Base-by-base conservation (phyloP, 208 protist genomes). In the Zelonia costaricensis region DNA sequence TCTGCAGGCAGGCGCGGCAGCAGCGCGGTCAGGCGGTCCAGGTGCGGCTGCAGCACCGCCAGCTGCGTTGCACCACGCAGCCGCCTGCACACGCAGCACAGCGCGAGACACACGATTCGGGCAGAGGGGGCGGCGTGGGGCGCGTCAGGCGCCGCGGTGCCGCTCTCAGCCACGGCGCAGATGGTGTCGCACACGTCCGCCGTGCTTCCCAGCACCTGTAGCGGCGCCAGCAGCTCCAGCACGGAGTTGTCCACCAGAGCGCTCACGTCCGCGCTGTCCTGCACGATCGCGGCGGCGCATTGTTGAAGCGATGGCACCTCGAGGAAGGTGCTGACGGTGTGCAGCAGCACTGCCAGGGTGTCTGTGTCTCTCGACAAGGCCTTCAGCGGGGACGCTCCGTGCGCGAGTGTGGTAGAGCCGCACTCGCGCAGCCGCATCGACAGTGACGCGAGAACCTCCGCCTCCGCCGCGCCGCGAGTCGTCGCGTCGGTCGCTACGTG, bases 131-230 rank as follows among this genome's bases (percentile, higher is more conserved):
- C 20, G 23, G 38, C 27, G 27, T 22, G 35, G 12, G 36, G n/a
- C 4, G 2, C 13, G 6, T n/a, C 13, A 39, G 22, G 7, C 33
- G 33, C 33, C 33, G 33, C 33, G 7, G 33, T 10, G 1, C 38
- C 15, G 10, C 35, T 25, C 20, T 62, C 54, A 36, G 23, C 12
- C n/a, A 49, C 57, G 10, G 43, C 36, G 35, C 65, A 72, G 40
- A 65, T 18, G 18, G 36, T 49, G 25, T 60, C 65, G 44, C 56
- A 65, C 35, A 72, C 15, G 38, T 35, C 48, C 25, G n/a, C 36
- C 6, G 42, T 15, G n/a, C 20, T 44, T 0, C 49, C 56, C 20
- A 64, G 20, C 7, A 45, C 42, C 27, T 54, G 35, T 15, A 72
- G 43, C n/a, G 65, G 56, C 28, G 39, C 12, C 30, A 72, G 10